Evolutionary conservation across 176 grass and related monocot genomes (phyloP).

Genomic region (Paspalum notatum): DNA sequence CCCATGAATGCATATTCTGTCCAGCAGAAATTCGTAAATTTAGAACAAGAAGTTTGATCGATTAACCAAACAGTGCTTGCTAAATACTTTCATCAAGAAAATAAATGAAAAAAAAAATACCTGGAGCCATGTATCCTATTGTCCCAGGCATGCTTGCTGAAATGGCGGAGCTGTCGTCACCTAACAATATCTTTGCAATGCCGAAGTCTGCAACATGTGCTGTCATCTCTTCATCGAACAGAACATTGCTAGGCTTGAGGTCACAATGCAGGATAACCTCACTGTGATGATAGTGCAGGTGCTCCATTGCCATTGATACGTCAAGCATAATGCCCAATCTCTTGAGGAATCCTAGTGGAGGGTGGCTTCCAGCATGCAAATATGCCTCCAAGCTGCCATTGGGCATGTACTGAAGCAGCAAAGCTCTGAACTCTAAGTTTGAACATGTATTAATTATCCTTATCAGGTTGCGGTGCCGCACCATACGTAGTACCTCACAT

Average conservation of each 20-base stretch:
- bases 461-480: background rate
- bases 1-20: conserved; percentile 37
- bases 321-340: conserved; percentile 19
- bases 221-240: conserved; percentile 28
- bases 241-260: conserved; percentile 32
- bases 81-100: too few species aligned
- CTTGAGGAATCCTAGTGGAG: background rate
- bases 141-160: conserved; percentile 10
- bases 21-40: background rate
- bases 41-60: too few species aligned
- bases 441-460: background rate
- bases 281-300: conserved; percentile 5
- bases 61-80: too few species aligned
- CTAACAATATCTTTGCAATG: conserved; percentile 23
- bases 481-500: background rate
- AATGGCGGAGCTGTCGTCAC: background rate
- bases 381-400: background rate
- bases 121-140: conserved; percentile 25
- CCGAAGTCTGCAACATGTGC: conserved; percentile 52
- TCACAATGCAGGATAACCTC: conserved; percentile 21
- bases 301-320: conserved; percentile 8
- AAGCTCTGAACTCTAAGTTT: conserved; percentile 7
- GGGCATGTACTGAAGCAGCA: background rate
- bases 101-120: background rate
- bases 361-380: background rate